Percentiles rank a stretch among this genome's conserved stretches.
phyloP scores from a whole-genome alignment of 2,329 filamentous ascomycete genomes.

The Cercospora nicotianae region DNA sequence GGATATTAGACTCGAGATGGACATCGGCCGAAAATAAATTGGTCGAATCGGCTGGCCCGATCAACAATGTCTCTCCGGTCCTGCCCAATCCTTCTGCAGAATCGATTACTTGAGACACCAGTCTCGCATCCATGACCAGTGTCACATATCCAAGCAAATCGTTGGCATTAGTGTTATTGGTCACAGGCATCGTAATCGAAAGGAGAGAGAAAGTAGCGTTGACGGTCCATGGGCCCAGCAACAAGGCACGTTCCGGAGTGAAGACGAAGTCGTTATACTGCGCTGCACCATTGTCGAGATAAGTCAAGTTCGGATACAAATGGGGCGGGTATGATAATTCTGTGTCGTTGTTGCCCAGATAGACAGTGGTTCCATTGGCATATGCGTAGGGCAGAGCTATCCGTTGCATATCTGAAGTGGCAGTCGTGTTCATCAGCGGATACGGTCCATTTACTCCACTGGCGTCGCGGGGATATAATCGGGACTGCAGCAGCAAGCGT shows the following conservation, averaged over 20 bases:
- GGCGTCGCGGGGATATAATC: slow-evolving; percentile 69
- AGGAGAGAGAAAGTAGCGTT: slow-evolving; percentile 74
- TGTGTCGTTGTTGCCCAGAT: slow-evolving; percentile 58
- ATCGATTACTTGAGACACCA: slow-evolving; percentile 62
- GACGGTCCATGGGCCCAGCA: slow-evolving; percentile 73
- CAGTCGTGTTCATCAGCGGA: slow-evolving; percentile 66
- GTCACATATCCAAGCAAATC: slow-evolving; percentile 83
- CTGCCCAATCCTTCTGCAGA: slow-evolving; percentile 69
- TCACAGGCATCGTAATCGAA: slow-evolving; percentile 77
- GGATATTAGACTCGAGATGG: slow-evolving; percentile 31
- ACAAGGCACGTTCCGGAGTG: slow-evolving; percentile 53
- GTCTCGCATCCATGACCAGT: slow-evolving; percentile 66
- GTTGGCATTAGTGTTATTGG: slow-evolving; percentile 60
- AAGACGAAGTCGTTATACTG: slow-evolving; percentile 18
- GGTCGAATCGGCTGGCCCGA: slow-evolving; percentile 65
- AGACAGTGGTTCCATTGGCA: slow-evolving; percentile 58
- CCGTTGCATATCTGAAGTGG: slow-evolving; percentile 45
- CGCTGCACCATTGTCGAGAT: slow-evolving; percentile 37
- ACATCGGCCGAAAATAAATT: slow-evolving; percentile 54
- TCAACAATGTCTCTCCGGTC: slow-evolving; percentile 68
- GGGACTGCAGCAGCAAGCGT: slow-evolving; percentile 64
- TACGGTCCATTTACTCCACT: slow-evolving; percentile 53
- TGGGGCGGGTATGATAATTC: slow-evolving; percentile 65
- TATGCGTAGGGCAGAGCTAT: slow-evolving; percentile 64
- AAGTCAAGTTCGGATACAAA: slow-evolving; percentile 79